Evolutionary conservation across 2,329 filamentous ascomycete genomes (phyloP), one percentile per base, ranked within the genome.

Genomic region (Tolypocladium ophioglossoides): DNA sequence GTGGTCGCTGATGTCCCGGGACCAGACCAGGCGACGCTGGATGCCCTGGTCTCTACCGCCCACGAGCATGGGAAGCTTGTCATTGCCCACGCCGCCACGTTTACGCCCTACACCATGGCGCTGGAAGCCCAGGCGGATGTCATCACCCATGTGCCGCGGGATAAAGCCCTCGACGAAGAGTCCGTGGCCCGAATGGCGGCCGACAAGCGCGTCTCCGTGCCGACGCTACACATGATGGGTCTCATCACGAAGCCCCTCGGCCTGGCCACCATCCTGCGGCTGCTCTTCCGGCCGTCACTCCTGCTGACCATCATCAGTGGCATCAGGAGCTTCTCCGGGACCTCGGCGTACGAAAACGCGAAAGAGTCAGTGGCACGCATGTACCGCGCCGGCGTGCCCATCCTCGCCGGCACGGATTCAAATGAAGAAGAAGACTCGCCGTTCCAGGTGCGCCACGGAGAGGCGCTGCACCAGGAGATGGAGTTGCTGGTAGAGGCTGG

Each of bases 391-490:
- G 64, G 66, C 11, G 62, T 69, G 18, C 58, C 60, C 3, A 63
- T 70, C 37, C 56, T 65, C 12, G 63, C 64, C 7, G 68, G 68
- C 9, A 68, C 67, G 24, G 64, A 66, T 20, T 58, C 66, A 16
- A 63, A 61, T 51, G 37, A 55, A 53, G 58, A 35, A 50, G 60
- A 32, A 2, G 46, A 50, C 1, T 22, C 48, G 14, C n/a, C 52
- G 16, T 52, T 60, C 2, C 52, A 57, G 11, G 57, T 63, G 20
- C 35, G 34, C n/a, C 49, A 39, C 4, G 61, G 61, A n/a, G 46
- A 54, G 46, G 57, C 44, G 27, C 34, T 63, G 20, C 61, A 64
- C 52, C 52, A 56, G 11, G 62, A 64, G 55, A 50, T 65, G 50
- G 47, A 53, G 38, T 54, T 64, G 10, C 55, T 64, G 4, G 58